A percentile compares a stretch with the other conserved stretches of the same genome.
Conservation (phyloP, 345 rosid genomes). For the Syzygium oleosum region DNA sequence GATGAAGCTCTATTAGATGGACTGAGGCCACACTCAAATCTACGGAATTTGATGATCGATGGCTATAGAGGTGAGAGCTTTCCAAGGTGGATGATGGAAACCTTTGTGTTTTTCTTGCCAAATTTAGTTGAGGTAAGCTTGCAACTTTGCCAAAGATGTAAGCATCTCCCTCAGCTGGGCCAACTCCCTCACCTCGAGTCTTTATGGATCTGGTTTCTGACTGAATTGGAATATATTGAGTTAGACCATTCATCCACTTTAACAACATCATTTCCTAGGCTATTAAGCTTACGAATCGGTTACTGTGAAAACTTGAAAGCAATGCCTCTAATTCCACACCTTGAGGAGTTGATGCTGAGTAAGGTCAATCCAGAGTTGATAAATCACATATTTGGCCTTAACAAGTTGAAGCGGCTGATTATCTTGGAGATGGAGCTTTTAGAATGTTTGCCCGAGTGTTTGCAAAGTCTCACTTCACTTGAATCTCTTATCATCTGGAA, state of each 20-base stretch:
- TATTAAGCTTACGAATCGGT: neutral
- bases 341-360: neutral
- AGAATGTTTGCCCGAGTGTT: slow-evolving; percentile 1
- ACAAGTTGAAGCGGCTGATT: slow-evolving; percentile 1
- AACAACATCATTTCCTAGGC: neutral
- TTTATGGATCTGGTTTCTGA: neutral
- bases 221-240: slow-evolving; percentile 7
- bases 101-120: neutral
- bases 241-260: neutral
- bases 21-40: slow-evolving; percentile 6
- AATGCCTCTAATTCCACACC: neutral
- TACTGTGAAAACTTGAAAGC: neutral
- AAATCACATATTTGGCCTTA: slow-evolving; percentile 9
- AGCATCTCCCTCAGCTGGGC: slow-evolving; percentile 11
- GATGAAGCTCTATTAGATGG: neutral
- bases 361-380: neutral
- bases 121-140: slow-evolving; percentile 5
- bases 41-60: slow-evolving; percentile 3
- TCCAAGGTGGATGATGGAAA: slow-evolving; percentile 14
- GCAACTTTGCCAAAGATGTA: slow-evolving; percentile 6
- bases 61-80: slow-evolving; percentile 7
- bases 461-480: slow-evolving; percentile 3
- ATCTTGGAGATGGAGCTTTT: neutral
- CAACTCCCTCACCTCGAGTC: slow-evolving; percentile 11
- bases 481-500: slow-evolving; percentile 2